Evolutionary conservation across 2,329 filamentous ascomycete genomes (phyloP).

Genomic region (Neonectria punicea): DNA sequence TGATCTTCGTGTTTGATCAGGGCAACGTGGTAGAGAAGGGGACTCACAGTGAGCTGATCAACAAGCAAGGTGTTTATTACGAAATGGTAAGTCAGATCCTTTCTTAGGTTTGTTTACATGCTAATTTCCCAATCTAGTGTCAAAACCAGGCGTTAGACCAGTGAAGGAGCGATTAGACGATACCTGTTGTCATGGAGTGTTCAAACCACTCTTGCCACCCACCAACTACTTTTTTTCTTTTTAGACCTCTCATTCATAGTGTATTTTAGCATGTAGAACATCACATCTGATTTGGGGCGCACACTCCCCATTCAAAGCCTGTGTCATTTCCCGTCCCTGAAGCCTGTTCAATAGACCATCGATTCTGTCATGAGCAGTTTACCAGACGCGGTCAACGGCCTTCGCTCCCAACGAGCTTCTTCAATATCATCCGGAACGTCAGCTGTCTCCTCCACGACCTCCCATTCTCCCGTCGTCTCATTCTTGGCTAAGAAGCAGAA

Average conservation of each 20-base stretch:
- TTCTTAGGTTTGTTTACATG: background rate
- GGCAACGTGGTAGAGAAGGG: constrained; percentile 56
- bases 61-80: constrained; percentile 32
- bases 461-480: constrained; percentile 26
- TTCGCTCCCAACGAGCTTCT: constrained; percentile 30
- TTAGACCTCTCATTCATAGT: background rate
- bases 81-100: constrained; percentile 28
- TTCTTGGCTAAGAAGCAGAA: constrained; percentile 46
- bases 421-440: constrained; percentile 25
- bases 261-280: background rate
- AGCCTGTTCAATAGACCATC: constrained; percentile 8
- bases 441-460: constrained; percentile 32
- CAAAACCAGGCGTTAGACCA: constrained; percentile 36
- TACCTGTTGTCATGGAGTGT: background rate
- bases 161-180: constrained; percentile 5
- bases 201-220: background rate
- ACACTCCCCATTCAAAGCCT: background rate
- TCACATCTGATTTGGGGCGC: background rate
- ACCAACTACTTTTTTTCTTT: background rate
- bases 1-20: constrained; percentile 56
- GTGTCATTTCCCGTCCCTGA: background rate
- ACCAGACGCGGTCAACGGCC: constrained; percentile 29
- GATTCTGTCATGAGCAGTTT: constrained; percentile 31
- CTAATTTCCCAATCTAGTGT: constrained; percentile 26
- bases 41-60: constrained; percentile 45